phyloP scores from a whole-genome alignment of 1,139 yeast species.

The Saccharomycopsis hybrid region DNA sequence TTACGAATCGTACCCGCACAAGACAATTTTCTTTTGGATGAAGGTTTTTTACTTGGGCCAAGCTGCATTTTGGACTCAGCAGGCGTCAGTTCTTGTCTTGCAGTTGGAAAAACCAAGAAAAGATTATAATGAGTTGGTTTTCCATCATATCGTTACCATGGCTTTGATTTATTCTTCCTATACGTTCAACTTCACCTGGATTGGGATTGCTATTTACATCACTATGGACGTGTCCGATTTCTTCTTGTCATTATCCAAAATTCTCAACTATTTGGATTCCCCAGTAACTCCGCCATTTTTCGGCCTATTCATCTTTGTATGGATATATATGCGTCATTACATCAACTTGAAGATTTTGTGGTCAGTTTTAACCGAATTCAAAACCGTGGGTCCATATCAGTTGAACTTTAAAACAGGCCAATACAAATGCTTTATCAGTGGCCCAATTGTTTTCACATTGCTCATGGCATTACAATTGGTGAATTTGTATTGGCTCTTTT shows the following conservation, averaged over 20 bases:
- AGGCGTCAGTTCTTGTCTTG: slow-evolving; percentile 70
- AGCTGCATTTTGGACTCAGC: slow-evolving; percentile 98
- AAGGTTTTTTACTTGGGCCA: slow-evolving; percentile 84
- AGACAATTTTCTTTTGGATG: slow-evolving; percentile 60
- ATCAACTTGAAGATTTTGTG: slow-evolving; percentile 73
- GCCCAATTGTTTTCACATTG: slow-evolving; percentile 75
- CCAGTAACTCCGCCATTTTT: slow-evolving; percentile 59
- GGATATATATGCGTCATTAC: slow-evolving; percentile 90
- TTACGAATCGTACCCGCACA: slow-evolving; percentile 78
- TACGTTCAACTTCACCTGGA: slow-evolving; percentile 92
- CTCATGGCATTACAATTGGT: slow-evolving; percentile 78
- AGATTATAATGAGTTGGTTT: slow-evolving; percentile 83
- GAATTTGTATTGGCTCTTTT: slow-evolving; percentile 78
- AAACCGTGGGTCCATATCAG: slow-evolving; percentile 72
- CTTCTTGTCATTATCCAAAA: slow-evolving; percentile 77
- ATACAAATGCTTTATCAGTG: slow-evolving; percentile 94
- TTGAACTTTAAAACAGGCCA: slow-evolving; percentile 89
- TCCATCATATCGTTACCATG: slow-evolving; percentile 90
- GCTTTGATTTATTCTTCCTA: slow-evolving; percentile 83
- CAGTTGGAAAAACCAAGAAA: slow-evolving; percentile 94
- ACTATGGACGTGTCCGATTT: slow-evolving; percentile 96
- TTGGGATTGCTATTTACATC: slow-evolving; percentile 84
- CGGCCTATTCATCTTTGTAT: slow-evolving; percentile 54
- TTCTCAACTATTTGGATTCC: slow-evolving; percentile 76
- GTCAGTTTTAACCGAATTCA: slow-evolving; percentile 85